phyloP scores from a whole-genome alignment of 208 protist species.

The Giardia duodenalis region DNA sequence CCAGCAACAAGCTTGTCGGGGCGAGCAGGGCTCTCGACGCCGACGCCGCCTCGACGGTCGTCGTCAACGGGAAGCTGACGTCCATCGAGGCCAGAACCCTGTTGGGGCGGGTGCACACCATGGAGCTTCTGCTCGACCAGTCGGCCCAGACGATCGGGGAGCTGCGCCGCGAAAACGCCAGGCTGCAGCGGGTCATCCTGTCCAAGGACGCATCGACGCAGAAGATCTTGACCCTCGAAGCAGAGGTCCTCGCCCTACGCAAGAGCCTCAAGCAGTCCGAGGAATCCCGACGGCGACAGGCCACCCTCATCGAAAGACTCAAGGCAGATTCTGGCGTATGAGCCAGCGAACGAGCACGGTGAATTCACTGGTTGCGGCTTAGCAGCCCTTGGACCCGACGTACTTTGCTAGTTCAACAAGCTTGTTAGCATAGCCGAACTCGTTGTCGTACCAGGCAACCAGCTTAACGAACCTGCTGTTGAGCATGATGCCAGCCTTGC shows the following conservation, averaged over 20 bases:
- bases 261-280: neutral
- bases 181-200: neutral
- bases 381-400: slow-evolving; percentile 16
- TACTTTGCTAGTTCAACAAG: slow-evolving; percentile 41
- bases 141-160: neutral
- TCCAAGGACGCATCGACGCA: neutral
- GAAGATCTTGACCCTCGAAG: neutral
- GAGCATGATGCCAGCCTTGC: slow-evolving; percentile 77
- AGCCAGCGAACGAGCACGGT: neutral
- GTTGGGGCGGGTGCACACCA: neutral
- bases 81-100: neutral
- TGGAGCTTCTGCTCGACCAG: neutral
- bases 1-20: no score
- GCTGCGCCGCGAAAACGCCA: neutral
- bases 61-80: neutral
- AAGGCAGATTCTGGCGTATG: neutral
- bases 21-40: no score
- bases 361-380: neutral
- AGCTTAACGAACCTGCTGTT: slow-evolving; percentile 56
- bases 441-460: slow-evolving; percentile 55
- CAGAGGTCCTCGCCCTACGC: neutral
- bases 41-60: no score
- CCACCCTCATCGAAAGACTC: neutral
- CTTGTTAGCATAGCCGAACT: slow-evolving; percentile 48
- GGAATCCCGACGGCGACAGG: neutral